Base-by-base conservation (phyloP, 441 rosid species). In the Syzygium syzygioides region DNA sequence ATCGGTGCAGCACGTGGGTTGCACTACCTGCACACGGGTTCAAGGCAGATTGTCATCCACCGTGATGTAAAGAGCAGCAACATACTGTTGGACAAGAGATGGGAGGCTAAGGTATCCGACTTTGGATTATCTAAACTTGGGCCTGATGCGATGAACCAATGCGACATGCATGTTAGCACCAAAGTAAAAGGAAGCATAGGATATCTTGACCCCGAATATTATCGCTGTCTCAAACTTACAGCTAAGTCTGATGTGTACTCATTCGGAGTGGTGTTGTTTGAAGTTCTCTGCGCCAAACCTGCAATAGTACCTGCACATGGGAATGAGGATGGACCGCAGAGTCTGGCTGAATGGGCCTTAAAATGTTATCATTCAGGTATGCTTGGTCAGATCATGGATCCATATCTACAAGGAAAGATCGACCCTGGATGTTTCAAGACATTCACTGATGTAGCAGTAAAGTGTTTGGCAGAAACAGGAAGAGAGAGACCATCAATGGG, bases 401-500 rank as follows among this genome's bases (percentile, higher is more conserved):
- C 90, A 23, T 64, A 60, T 45, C 90, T 88, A 37, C 86, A 41
- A 34, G 89, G 90, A n/a, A 85, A 85, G 84, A 85, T 88, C 60
- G 64, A 80, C 6, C 87, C 37, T 50, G 85, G 48, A 45, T 88
- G 85, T 62, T 68, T 85, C 68, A 88, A 68, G 68, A 88, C 86
- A 79, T 85, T 88, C 23, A 52, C 87, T 5, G 90, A 88, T 30
- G 15, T 60, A 17, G 85, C 90, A 14, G 60, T 20, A 41, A 85
- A 85, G 87, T 85, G 90, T 32, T 25, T 55, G 85, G 86, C 90
- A 8, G 87, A 68, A 45, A 86, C 71, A 23, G 87, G 90, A 86
- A 88, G 55, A 52, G 90, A 88, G 13, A 85, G 90, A 53, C 87
- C 87, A 13, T 85, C 90, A 9, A 88, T 85, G 87, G 87, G 90